Evolutionary conservation across 768 basidiomycete genomes (phyloP), one percentile per base, ranked within the genome.

Genomic region (Boletus pseudopeckii): DNA sequence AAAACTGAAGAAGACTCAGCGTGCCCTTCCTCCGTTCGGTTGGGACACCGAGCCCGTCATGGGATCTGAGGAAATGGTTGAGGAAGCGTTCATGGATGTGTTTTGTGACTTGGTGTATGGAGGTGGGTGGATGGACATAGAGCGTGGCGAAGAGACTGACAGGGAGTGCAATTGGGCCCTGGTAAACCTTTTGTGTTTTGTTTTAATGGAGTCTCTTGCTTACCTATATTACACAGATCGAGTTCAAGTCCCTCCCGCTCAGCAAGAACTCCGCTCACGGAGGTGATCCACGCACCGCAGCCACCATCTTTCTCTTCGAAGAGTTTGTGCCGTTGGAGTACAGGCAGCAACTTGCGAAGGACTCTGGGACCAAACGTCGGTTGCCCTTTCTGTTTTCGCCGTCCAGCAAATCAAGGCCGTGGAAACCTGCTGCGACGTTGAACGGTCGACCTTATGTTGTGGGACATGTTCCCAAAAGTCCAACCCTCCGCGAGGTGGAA

Each of bases 241-340:
- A 96, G 66, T 97, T 86, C 76, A 95, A 90, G 63, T 83, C 91
- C 0, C 75, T 88, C 2, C 84, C 90, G 45, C 32, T 78, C 58
- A 49, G 66, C 44, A 62, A 60, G 43, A 39, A 26, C 5, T n/a
- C 55, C 14, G 1, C 62, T 38, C 54, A 46, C 3, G 64, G 64
- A 5, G 56, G 62, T 2, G 90, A 94, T 64, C 90, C 90, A 0
- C 80, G 93, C n/a, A 86, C 81, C 1, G 75, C 84, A 1, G 77
- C 82, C 0, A 80, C 84, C 0, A 80, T 92, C 45, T 80, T 97
- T 48, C 73, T 98, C 7, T 95, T 92, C 58, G 94, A 99, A 71
- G 97, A 98, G 70, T 90, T 92, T 51, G 92, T 99, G 4, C 96
- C 95, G 0, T 73, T 82, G 37, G 94, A 93, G 66, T 93, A 92